These are phyloP conservation scores for Elasticomyces elasticus DNA, from an alignment of 495 filamentous ascomycete genomes.

Conservation along the genomic window DNA sequence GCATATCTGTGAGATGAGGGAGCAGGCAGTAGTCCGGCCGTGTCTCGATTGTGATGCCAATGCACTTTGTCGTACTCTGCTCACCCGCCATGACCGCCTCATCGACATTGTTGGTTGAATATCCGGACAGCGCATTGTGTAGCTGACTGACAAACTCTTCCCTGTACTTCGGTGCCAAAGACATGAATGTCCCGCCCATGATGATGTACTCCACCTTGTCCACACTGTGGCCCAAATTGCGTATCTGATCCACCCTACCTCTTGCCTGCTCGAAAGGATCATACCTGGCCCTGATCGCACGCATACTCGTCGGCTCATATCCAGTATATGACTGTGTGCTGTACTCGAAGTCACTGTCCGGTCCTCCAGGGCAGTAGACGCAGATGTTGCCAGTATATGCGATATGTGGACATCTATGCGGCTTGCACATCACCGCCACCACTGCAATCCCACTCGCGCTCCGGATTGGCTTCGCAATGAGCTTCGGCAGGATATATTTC, in stretches of 20 bases:
- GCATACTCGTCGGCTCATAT: conserved; percentile 97
- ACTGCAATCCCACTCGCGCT: conserved; percentile 76
- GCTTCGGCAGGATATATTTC: conserved; percentile 92
- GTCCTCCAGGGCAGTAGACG: conserved; percentile 95
- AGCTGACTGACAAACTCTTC: conserved; percentile 89
- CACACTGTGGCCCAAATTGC: conserved; percentile 85
- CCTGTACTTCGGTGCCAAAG: conserved; percentile 73
- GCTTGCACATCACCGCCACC: conserved; percentile 99
- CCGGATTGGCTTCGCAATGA: conserved; percentile 95
- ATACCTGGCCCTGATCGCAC: conserved; percentile 91
- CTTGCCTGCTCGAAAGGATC: conserved; percentile 97
- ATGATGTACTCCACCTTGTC: conserved; percentile 99
- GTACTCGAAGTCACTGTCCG: conserved; percentile 97
- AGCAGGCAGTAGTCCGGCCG: conserved; percentile 93
- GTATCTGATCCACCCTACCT: conserved; percentile 92
- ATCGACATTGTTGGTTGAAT: conserved; percentile 82
- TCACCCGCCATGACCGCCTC: conserved; percentile 86
- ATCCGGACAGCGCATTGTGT: conserved; percentile 91
- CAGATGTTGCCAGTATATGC: conserved; percentile 98
- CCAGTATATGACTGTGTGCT: conserved; percentile 97
- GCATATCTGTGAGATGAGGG: conserved; percentile 83
- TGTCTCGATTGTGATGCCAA: conserved; percentile 97
- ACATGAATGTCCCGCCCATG: conserved; percentile 99
- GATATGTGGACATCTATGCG: conserved; percentile 94
- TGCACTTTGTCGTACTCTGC: conserved; percentile 92